Percentiles rank a stretch among this genome's conserved stretches.
phyloP scores from a whole-genome alignment of 139 green algal species.

The Haematococcus lacustris region DNA sequence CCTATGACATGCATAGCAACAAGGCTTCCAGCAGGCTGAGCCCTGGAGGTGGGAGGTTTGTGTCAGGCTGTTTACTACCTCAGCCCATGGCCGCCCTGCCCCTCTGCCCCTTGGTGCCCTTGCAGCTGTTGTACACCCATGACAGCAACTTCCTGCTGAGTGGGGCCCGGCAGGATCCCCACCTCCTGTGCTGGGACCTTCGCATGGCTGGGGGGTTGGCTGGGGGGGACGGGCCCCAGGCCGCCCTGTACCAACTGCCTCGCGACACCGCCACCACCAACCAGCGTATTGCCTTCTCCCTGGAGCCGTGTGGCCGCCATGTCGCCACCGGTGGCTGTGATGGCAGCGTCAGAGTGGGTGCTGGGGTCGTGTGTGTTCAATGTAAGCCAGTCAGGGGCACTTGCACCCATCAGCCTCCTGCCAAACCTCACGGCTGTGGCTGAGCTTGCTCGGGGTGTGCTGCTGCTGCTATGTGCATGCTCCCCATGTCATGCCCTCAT shows the following conservation, averaged over 20 bases:
- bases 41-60: neutral
- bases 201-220: constrained; percentile 12
- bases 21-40: neutral
- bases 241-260: constrained; percentile 60
- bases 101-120: neutral
- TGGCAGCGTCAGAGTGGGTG: constrained; percentile 24
- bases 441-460: too few species aligned
- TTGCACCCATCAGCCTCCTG: too few species aligned
- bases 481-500: too few species aligned
- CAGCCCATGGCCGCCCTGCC: neutral
- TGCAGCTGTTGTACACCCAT: constrained; percentile 49
- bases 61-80: neutral
- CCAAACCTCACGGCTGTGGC: too few species aligned
- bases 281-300: constrained; percentile 65
- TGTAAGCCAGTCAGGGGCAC: too few species aligned
- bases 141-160: constrained; percentile 85
- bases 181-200: constrained; percentile 86
- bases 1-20: neutral
- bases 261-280: constrained; percentile 65
- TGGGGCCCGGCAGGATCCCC: constrained; percentile 64
- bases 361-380: too few species aligned
- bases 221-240: constrained; percentile 21
- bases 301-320: constrained; percentile 81
- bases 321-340: constrained; percentile 58
- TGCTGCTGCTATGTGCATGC: too few species aligned